Evolutionary conservation across 176 grass and related monocot genomes (phyloP).

Genomic region (Ensete glaucum): DNA sequence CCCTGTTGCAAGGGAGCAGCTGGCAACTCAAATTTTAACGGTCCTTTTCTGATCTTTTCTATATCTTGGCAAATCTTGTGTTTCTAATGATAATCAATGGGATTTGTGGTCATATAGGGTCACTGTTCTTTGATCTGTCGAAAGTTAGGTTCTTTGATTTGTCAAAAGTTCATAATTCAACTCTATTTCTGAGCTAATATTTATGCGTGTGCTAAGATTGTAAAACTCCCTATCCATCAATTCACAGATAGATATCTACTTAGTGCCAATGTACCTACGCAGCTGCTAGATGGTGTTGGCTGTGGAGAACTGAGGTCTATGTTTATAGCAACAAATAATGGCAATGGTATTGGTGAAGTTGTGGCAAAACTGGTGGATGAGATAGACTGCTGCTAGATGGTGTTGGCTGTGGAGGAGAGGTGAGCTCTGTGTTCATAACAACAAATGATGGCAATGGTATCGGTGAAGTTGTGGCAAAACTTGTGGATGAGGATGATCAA

Average conservation of each 20-base stretch:
- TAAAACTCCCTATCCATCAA: neutral
- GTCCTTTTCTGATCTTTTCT: slow-evolving; percentile 35
- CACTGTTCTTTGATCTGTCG: too few species aligned
- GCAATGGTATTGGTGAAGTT: neutral
- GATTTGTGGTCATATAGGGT: too few species aligned
- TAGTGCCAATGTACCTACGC: neutral
- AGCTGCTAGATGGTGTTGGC: neutral
- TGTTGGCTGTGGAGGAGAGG: neutral
- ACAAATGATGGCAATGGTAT: neutral
- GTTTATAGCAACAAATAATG: neutral
- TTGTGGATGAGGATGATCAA: neutral
- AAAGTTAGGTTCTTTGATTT: neutral
- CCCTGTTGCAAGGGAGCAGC: slow-evolving; percentile 84
- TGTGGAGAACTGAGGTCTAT: neutral
- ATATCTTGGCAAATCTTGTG: neutral
- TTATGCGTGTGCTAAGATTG: neutral
- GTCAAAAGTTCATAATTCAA: neutral
- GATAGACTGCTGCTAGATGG: neutral
- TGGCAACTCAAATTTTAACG: slow-evolving; percentile 76
- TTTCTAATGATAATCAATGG: neutral
- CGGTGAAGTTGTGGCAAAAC: neutral
- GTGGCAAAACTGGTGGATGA: neutral
- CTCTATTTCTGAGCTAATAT: neutral
- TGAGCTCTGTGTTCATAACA: neutral
- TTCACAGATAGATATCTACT: neutral